These are phyloP conservation scores for Cladosporium sp. DNA, from an alignment of 2,329 filamentous ascomycete genomes.

Conservation along the genomic window DNA sequence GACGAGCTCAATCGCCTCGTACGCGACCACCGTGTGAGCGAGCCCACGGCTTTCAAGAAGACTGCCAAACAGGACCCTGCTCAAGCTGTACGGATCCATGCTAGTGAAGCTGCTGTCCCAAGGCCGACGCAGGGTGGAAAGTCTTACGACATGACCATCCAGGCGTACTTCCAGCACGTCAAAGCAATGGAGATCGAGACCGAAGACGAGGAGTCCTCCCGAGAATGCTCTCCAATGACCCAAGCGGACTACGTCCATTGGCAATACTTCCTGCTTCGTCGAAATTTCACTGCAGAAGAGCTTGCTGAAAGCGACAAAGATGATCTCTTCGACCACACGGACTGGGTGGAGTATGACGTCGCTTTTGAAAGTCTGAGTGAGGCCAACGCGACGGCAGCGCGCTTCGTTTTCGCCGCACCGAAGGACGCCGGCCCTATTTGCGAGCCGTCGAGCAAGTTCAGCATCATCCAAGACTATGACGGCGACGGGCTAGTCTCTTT, in stretches of 20 bases:
- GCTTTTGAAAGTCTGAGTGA: background rate
- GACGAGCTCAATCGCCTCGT: background rate
- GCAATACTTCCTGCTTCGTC: background rate
- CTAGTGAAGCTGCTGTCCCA: background rate
- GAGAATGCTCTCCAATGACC: background rate
- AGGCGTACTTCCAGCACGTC: background rate
- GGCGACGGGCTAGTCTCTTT: background rate
- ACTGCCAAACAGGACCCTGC: background rate
- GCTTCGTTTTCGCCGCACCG: background rate
- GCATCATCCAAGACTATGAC: background rate
- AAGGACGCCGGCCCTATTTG: background rate
- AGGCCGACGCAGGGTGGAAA: constrained; percentile 5
- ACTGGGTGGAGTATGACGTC: background rate
- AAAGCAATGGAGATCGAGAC: background rate
- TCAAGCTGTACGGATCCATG: too few species aligned
- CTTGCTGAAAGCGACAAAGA: background rate
- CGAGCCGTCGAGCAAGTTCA: background rate
- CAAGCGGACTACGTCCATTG: background rate
- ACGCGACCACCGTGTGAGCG: background rate
- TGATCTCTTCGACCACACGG: background rate
- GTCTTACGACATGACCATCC: background rate
- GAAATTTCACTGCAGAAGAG: background rate
- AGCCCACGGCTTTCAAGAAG: background rate
- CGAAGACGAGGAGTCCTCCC: background rate
- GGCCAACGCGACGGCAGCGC: background rate